Conservation (phyloP, 768 basidiomycete species). For the Tulasnella calospora region DNA sequence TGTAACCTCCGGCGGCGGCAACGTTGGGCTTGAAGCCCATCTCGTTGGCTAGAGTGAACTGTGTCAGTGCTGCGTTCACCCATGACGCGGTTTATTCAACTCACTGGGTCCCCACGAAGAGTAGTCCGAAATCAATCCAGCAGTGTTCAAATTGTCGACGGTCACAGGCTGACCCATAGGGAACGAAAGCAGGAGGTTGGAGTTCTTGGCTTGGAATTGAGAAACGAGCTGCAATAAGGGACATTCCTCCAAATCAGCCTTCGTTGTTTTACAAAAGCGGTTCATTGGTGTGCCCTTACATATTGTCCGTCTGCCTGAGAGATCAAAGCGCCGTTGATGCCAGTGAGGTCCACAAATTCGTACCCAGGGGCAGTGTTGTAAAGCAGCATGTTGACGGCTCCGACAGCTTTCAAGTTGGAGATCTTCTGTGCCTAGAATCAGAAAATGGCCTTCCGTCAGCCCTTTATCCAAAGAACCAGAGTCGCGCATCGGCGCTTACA, state of each 20-base stretch:
- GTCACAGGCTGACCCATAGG: constrained; percentile 23
- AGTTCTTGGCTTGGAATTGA: constrained; percentile 17
- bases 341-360: background rate
- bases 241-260: background rate
- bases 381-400: constrained; percentile 22
- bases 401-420: constrained; percentile 27
- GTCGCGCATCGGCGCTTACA: background rate
- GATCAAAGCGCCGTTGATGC: constrained; percentile 20
- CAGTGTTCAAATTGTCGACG: constrained; percentile 33
- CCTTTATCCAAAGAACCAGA: background rate
- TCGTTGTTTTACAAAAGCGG: background rate
- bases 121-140: constrained; percentile 34
- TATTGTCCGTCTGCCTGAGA: constrained; percentile 23
- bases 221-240: constrained; percentile 12
- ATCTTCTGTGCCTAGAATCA: constrained; percentile 30
- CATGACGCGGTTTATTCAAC: background rate
- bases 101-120: constrained; percentile 36
- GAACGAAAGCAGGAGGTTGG: constrained; percentile 19
- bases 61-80: background rate
- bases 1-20: constrained; percentile 31
- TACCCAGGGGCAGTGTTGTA: constrained; percentile 24
- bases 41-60: constrained; percentile 33
- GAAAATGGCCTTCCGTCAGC: background rate
- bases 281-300: background rate
- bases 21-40: constrained; percentile 33